Evolutionary conservation across 2,329 filamentous ascomycete genomes (phyloP).

Genomic region (Alternaria longipes): DNA sequence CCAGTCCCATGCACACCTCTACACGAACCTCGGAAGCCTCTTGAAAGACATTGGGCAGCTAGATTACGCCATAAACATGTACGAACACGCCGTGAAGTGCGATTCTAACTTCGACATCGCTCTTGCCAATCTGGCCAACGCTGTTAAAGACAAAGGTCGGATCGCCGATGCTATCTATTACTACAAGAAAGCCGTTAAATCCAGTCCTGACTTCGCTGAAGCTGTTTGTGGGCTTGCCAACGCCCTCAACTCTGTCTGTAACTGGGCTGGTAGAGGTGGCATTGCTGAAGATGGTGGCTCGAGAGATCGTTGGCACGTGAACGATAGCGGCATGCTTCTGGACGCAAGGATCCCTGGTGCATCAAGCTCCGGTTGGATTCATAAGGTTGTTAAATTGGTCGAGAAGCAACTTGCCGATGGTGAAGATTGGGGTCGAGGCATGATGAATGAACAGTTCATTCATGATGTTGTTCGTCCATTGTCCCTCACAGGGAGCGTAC

Average conservation of each 20-base stretch:
- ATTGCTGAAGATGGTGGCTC: constrained; percentile 76
- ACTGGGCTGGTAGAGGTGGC: constrained; percentile 90
- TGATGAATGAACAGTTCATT: constrained; percentile 61
- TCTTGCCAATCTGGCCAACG: constrained; percentile 94
- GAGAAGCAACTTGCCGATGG: constrained; percentile 87
- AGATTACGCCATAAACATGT: constrained; percentile 93
- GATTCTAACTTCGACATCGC: constrained; percentile 97
- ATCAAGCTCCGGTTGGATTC: constrained; percentile 80
- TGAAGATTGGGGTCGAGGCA: constrained; percentile 82
- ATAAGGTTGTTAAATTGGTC: constrained; percentile 90
- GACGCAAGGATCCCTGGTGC: constrained; percentile 71
- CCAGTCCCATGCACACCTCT: constrained; percentile 89
- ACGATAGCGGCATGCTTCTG: constrained; percentile 80
- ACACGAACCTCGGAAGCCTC: constrained; percentile 94
- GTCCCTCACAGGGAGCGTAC: constrained; percentile 45
- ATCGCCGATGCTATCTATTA: constrained; percentile 92
- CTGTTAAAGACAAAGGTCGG: constrained; percentile 93
- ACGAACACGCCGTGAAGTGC: constrained; percentile 90
- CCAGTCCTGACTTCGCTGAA: constrained; percentile 96
- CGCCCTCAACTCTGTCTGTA: constrained; percentile 94
- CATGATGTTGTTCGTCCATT: constrained; percentile 59
- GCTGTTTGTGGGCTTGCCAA: constrained; percentile 96
- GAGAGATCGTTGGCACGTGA: constrained; percentile 92
- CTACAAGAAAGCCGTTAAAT: constrained; percentile 86
- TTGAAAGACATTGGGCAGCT: constrained; percentile 96